These are phyloP conservation scores for Kuraishia hungarica DNA, from an alignment of 805 yeast species.

Conservation along the genomic window DNA sequence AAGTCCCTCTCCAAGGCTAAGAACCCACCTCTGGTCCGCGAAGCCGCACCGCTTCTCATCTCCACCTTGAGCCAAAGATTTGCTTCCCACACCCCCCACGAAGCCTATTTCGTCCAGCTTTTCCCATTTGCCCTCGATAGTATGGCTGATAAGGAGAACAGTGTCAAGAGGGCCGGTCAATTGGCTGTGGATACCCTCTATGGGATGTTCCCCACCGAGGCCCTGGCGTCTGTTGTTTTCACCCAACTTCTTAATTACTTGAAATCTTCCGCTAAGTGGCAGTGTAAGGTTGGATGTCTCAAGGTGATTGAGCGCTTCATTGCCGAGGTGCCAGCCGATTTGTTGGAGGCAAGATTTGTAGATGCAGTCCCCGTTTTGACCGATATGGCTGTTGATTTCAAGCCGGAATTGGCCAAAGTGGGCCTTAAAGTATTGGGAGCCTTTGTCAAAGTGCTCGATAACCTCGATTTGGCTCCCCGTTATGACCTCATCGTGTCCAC, in stretches of 20 bases:
- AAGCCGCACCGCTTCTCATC: slow-evolving; percentile 59
- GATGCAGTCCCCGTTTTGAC: slow-evolving; percentile 78
- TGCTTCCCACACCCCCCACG: slow-evolving; percentile 64
- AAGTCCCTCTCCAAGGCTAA: slow-evolving; percentile 66
- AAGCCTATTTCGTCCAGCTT: slow-evolving; percentile 61
- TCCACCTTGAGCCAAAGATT: slow-evolving; percentile 47
- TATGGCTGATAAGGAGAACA: slow-evolving; percentile 79
- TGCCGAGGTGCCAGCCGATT: slow-evolving; percentile 76
- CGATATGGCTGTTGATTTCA: slow-evolving; percentile 88
- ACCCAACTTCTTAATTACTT: slow-evolving; percentile 54
- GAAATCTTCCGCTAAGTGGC: slow-evolving; percentile 6
- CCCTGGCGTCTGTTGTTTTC: slow-evolving; percentile 63
- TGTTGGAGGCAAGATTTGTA: slow-evolving; percentile 73
- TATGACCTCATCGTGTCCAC: slow-evolving; percentile 80
- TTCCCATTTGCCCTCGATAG: slow-evolving; percentile 61
- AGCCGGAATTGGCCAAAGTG: slow-evolving; percentile 87
- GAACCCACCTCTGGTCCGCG: slow-evolving; percentile 67
- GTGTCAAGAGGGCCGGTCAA: slow-evolving; percentile 82
- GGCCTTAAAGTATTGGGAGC: slow-evolving; percentile 65
- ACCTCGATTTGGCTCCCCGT: slow-evolving; percentile 84
- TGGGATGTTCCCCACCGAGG: slow-evolving; percentile 68
- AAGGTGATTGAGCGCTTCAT: slow-evolving; percentile 64
- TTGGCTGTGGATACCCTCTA: slow-evolving; percentile 63
- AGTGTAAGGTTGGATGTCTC: slow-evolving; percentile 29
- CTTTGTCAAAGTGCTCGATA: slow-evolving; percentile 79